Conservation (phyloP, 345 rosid species). For the Brassica napus region Da-Ae NC_063452.1:3403001-3403500, state of each 20-base stretch:
- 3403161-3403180: neutral
- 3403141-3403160: too few species aligned
- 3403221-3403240: neutral
- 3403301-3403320: too few species aligned
- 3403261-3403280: too few species aligned
- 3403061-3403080: too few species aligned
- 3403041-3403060: too few species aligned
- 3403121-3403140: too few species aligned
- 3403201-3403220: neutral
- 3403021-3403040: too few species aligned
- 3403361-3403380: neutral
- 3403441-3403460: conserved; percentile 42
- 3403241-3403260: neutral
- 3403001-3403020: too few species aligned
- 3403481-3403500: conserved; percentile 49
- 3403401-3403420: neutral
- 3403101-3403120: too few species aligned
- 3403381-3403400: conserved; percentile 25
- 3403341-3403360: neutral
- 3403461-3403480: conserved; percentile 30
- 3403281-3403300: too few species aligned
- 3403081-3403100: too few species aligned
- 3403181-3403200: neutral
- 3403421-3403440: conserved; percentile 27
- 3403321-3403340: neutral